phyloP scores from a whole-genome alignment of 257 asterid genomes.

The Nyctanthes arbortristis region DNA sequence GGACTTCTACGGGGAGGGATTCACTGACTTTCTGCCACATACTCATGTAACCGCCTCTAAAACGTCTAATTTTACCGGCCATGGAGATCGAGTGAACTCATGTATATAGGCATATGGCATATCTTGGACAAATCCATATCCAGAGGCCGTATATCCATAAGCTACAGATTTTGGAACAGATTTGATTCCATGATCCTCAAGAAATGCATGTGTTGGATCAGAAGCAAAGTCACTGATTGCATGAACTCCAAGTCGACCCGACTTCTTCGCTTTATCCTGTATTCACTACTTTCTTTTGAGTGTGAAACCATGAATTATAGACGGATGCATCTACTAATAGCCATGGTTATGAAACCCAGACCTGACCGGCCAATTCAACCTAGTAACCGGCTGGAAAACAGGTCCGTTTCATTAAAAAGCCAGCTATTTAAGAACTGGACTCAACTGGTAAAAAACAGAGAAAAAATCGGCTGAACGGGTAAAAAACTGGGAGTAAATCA shows the following conservation, averaged over 20 bases:
- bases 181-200: slow-evolving; percentile 53
- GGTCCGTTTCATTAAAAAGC: too few species aligned
- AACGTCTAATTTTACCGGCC: slow-evolving; percentile 86
- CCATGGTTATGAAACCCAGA: too few species aligned
- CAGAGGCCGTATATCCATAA: slow-evolving; percentile 85
- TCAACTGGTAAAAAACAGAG: too few species aligned
- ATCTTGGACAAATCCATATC: slow-evolving; percentile 81
- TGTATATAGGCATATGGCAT: slow-evolving; percentile 81
- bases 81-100: slow-evolving; percentile 82
- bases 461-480: too few species aligned
- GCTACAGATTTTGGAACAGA: slow-evolving; percentile 75
- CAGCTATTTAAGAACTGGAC: too few species aligned
- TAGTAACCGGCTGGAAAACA: too few species aligned
- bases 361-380: too few species aligned
- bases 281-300: neutral
- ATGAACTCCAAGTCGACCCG: slow-evolving; percentile 71
- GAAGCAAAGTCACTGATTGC: slow-evolving; percentile 62
- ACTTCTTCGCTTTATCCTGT: slow-evolving; percentile 72
- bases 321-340: neutral
- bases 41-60: slow-evolving; percentile 74
- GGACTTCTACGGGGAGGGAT: slow-evolving; percentile 52
- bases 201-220: slow-evolving; percentile 63
- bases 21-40: slow-evolving; percentile 64
- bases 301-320: neutral
- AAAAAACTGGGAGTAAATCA: too few species aligned